Percentiles rank a stretch among this genome's conserved stretches.
phyloP scores from a whole-genome alignment of 768 basidiomycete species.

The Agaricus sinodeliciosus region DNA sequence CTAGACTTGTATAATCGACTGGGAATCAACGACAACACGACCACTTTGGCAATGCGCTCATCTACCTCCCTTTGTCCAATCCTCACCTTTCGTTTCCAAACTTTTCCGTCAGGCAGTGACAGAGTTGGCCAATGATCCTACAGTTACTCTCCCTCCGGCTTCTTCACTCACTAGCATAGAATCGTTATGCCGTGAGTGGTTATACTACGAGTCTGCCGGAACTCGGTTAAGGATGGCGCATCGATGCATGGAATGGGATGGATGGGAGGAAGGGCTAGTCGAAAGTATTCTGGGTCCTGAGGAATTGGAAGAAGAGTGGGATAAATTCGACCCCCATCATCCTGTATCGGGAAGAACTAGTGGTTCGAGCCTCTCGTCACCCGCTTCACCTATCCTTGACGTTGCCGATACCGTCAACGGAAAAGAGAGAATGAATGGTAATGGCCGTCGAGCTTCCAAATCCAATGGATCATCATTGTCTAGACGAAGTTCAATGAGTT shows the following conservation, averaged over 20 bases:
- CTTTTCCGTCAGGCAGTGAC: slow-evolving; percentile 63
- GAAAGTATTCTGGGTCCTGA: slow-evolving; percentile 69
- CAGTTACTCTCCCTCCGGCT: slow-evolving; percentile 13
- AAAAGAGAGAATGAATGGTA: neutral
- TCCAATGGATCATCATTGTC: slow-evolving; percentile 2
- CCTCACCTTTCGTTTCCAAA: slow-evolving; percentile 66
- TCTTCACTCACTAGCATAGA: slow-evolving; percentile 18
- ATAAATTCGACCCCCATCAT: slow-evolving; percentile 22
- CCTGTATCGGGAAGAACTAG: slow-evolving; percentile 10
- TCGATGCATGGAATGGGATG: slow-evolving; percentile 82
- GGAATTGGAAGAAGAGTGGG: slow-evolving; percentile 70
- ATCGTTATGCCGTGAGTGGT: slow-evolving; percentile 60
- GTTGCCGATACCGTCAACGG: neutral
- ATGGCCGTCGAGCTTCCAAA: neutral
- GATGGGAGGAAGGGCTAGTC: slow-evolving; percentile 84
- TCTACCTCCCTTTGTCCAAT: slow-evolving; percentile 71
- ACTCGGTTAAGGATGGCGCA: slow-evolving; percentile 68
- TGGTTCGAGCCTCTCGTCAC: slow-evolving; percentile 16
- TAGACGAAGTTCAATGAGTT: slow-evolving; percentile 5
- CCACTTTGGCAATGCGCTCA: slow-evolving; percentile 85
- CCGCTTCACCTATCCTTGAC: slow-evolving; percentile 12
- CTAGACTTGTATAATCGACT: slow-evolving; percentile 86
- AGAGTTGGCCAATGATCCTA: slow-evolving; percentile 33
- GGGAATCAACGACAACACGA: slow-evolving; percentile 86
- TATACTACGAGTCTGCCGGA: slow-evolving; percentile 63